phyloP scores from a whole-genome alignment of 208 protist genomes.

The Spongospora subterranea region DNA sequence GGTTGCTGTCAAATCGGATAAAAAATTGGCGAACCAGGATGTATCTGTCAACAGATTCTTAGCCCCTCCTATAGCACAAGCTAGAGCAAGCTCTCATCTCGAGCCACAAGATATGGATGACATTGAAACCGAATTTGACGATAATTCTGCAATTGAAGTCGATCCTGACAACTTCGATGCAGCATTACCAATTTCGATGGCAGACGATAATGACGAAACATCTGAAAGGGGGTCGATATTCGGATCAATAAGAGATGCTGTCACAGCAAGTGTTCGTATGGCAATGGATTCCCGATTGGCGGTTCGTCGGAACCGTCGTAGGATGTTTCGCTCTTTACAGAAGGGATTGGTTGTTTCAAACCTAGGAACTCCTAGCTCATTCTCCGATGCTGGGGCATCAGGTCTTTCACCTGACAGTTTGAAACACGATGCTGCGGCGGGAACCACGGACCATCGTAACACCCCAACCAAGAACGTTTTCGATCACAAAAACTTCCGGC shows the following conservation, averaged over 20 bases:
- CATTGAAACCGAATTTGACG: too few relatives aligned
- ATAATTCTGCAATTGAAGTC: background rate
- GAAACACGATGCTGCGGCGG: background rate
- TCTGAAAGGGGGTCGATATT: background rate
- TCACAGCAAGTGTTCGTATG: slow-evolving; percentile 45
- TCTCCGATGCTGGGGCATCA: too few relatives aligned
- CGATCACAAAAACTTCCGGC: slow-evolving; percentile 34
- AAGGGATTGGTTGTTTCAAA: background rate
- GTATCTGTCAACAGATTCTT: too few relatives aligned
- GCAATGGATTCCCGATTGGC: slow-evolving; percentile 37
- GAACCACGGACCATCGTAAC: too few relatives aligned
- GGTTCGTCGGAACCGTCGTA: background rate
- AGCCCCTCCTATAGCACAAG: too few relatives aligned
- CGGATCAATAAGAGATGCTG: slow-evolving; percentile 16
- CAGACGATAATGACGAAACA: background rate
- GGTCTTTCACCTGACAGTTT: too few relatives aligned
- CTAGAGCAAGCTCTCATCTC: too few relatives aligned
- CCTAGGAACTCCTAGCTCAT: too few relatives aligned
- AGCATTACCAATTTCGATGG: background rate
- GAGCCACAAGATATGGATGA: too few relatives aligned
- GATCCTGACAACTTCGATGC: background rate
- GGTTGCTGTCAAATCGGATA: too few relatives aligned
- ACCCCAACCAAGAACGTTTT: background rate
- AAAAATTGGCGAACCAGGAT: too few relatives aligned
- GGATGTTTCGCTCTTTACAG: slow-evolving; percentile 32